Conservation (phyloP, 768 basidiomycete species). For the Pleurotus salmoneostramineus region DNA sequence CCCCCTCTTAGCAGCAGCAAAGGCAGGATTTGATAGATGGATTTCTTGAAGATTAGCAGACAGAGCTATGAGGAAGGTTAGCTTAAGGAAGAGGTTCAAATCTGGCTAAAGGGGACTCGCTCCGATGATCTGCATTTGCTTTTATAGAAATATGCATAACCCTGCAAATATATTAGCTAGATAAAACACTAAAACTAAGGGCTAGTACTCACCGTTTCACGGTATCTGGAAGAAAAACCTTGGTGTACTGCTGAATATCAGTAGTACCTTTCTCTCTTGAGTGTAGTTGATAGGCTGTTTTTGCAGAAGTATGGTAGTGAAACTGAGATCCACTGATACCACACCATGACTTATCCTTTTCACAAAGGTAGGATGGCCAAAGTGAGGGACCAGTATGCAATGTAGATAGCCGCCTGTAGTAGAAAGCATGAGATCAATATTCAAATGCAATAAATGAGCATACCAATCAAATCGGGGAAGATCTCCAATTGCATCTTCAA, state of each 20-base stretch:
- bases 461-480: conserved; percentile 75
- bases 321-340: conserved; percentile 24
- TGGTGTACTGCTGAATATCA: conserved; percentile 69
- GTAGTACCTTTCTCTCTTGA: conserved; percentile 40
- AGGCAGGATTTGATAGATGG: conserved; percentile 56
- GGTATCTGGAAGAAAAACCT: conserved; percentile 41
- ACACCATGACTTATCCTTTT: conserved; percentile 26
- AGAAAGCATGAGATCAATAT: not conserved
- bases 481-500: conserved; percentile 74
- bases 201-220: conserved; percentile 49
- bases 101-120: conserved; percentile 24
- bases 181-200: not conserved
- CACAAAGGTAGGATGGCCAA: conserved; percentile 32
- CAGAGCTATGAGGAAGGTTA: conserved; percentile 31
- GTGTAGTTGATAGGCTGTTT: conserved; percentile 40
- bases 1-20: conserved; percentile 47
- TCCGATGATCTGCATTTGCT: conserved; percentile 60
- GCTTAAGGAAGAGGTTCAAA: not conserved
- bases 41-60: conserved; percentile 48
- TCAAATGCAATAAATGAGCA: not conserved
- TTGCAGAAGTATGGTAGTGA: conserved; percentile 25
- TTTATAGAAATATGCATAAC: conserved; percentile 56
- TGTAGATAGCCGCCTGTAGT: not conserved
- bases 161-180: conserved; percentile 26
- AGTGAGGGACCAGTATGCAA: conserved; percentile 28